Evolutionary conservation across 23 red algal genomes (phyloP).

Genomic region (Cyanidium caldarium): DNA sequence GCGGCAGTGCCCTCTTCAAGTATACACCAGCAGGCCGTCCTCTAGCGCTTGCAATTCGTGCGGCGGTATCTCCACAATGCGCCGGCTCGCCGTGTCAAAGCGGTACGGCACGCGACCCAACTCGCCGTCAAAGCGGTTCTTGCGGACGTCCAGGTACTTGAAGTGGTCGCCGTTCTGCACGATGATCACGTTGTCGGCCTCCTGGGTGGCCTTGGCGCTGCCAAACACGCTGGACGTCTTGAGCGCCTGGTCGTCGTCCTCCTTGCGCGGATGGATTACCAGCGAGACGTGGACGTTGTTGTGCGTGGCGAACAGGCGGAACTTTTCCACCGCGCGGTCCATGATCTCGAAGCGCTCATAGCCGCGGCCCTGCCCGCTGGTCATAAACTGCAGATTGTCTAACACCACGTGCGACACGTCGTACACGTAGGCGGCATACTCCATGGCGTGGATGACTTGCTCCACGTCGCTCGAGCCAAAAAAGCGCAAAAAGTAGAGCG

Average conservation of each 20-base stretch:
- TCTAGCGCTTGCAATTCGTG: not conserved
- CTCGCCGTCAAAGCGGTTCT: conserved; percentile 60
- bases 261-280: conserved; percentile 55
- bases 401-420: conserved; percentile 63
- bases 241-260: conserved; percentile 35
- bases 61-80: not conserved
- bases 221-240: conserved; percentile 54
- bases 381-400: conserved; percentile 91
- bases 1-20: too few relatives aligned
- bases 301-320: conserved; percentile 40
- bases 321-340: conserved; percentile 48
- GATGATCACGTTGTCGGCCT: conserved; percentile 77
- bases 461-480: conserved; percentile 44
- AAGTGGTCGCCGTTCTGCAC: conserved; percentile 25
- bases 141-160: conserved; percentile 32
- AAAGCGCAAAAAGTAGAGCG: conserved; percentile 77
- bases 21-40: not conserved
- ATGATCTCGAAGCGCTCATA: conserved; percentile 47
- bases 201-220: conserved; percentile 52
- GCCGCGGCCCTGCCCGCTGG: not conserved
- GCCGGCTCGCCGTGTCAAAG: conserved; percentile 23
- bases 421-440: conserved; percentile 64
- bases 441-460: conserved; percentile 69
- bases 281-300: conserved; percentile 60
- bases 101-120: conserved; percentile 23